A percentile compares a stretch with the other conserved stretches of the same genome.
Conservation (phyloP, 169 alveolate genomes). For the Plasmodium ovale region DNA sequence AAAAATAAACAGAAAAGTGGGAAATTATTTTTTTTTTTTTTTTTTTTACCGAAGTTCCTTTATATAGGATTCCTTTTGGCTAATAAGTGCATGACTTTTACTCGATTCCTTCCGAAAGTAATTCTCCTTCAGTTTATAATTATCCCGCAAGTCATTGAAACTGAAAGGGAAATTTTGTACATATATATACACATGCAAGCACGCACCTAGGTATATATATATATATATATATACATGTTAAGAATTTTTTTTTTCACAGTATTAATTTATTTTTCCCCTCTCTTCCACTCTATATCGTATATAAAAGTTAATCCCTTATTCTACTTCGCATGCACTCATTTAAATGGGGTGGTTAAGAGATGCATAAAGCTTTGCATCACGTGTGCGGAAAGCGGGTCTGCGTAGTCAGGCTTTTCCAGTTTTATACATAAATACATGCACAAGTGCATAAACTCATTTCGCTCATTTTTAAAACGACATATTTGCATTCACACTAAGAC, state of each 20-base stretch:
- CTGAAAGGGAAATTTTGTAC: neutral
- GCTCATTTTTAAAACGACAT: no score
- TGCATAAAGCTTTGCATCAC: no score
- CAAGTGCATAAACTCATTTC: no score
- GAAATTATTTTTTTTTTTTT: no score
- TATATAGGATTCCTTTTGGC: slow-evolving; percentile 42
- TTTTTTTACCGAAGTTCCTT: slow-evolving; percentile 57
- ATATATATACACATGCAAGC: neutral
- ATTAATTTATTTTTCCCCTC: neutral
- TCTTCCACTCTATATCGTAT: neutral
- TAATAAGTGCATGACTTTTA: slow-evolving; percentile 34
- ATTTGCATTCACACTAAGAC: no score
- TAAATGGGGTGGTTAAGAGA: no score
- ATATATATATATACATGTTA: neutral
- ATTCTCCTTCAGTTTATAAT: slow-evolving; percentile 54
- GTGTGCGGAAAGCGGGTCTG: no score
- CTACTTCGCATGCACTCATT: no score
- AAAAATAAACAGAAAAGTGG: neutral
- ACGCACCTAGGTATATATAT: no score
- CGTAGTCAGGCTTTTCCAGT: no score
- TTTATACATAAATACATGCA: no score
- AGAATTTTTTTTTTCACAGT: neutral
- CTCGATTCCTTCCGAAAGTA: slow-evolving; percentile 46
- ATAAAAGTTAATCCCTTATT: no score
- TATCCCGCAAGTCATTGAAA: slow-evolving; percentile 48